Conservation (phyloP, 2,329 filamentous ascomycete genomes). For the Alternaria rosae region DNA sequence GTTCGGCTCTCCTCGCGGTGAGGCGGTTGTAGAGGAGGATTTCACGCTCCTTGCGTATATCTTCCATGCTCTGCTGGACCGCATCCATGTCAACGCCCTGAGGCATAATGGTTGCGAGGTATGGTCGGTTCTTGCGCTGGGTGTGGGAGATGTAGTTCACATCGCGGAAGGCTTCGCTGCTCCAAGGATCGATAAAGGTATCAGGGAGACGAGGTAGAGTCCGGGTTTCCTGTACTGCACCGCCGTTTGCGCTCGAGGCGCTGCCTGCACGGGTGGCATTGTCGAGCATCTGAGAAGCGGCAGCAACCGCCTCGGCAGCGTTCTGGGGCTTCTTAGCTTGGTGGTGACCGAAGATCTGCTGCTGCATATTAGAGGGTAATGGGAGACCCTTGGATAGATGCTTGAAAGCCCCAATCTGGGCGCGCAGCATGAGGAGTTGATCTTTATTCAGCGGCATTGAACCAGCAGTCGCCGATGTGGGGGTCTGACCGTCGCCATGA, state of each 20-base stretch:
- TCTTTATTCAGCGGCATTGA: conserved; percentile 59
- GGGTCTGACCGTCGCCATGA: conserved; percentile 51
- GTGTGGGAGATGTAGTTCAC: conserved; percentile 85
- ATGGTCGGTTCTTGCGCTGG: conserved; percentile 75
- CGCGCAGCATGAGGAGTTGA: conserved; percentile 78
- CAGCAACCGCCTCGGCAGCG: conserved; percentile 51
- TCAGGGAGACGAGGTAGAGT: conserved; percentile 53
- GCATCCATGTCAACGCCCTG: conserved; percentile 85
- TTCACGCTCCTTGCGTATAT: conserved; percentile 85
- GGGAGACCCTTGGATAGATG: conserved; percentile 86
- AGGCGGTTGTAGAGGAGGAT: conserved; percentile 90
- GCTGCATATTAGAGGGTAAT: conserved; percentile 79
- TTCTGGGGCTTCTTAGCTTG: conserved; percentile 61
- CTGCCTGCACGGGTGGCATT: conserved; percentile 53
- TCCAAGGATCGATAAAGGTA: conserved; percentile 61
- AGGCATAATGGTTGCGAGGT: conserved; percentile 88
- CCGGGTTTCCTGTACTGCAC: conserved; percentile 41
- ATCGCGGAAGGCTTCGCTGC: conserved; percentile 55
- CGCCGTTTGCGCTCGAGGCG: conserved; percentile 50
- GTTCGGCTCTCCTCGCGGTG: conserved; percentile 80
- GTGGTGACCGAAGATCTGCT: conserved; percentile 79
- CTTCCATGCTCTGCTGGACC: conserved; percentile 41
- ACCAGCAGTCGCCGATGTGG: conserved; percentile 37
- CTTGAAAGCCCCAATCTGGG: conserved; percentile 92
- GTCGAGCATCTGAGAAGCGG: conserved; percentile 61